Conservation (phyloP, 495 filamentous ascomycete genomes). For the Emericellopsis terricola region DNA sequence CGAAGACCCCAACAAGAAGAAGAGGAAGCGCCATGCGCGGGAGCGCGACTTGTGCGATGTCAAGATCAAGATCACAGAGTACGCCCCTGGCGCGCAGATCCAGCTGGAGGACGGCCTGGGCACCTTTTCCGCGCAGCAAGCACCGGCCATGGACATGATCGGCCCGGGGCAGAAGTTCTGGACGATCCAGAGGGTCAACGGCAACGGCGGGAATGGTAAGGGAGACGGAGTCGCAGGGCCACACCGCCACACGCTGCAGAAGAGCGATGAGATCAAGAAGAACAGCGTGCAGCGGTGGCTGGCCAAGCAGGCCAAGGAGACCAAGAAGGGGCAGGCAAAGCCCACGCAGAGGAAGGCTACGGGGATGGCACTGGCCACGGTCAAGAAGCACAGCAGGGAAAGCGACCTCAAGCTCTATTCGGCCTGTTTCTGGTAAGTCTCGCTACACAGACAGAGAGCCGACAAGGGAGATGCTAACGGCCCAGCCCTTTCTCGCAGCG, state of each 20-base stretch:
- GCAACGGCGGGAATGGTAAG: constrained; percentile 58
- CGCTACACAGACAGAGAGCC: not conserved
- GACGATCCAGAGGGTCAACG: constrained; percentile 62
- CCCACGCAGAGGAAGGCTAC: constrained; percentile 80
- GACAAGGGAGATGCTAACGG: not conserved
- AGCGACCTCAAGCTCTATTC: constrained; percentile 68
- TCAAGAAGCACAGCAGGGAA: constrained; percentile 48
- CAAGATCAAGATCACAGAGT: constrained; percentile 85
- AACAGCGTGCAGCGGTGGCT: constrained; percentile 55
- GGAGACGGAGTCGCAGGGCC: constrained; percentile 42
- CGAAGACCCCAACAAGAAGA: constrained; percentile 75
- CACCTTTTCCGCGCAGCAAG: not conserved
- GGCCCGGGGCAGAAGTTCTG: constrained; percentile 39
- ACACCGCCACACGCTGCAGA: constrained; percentile 60
- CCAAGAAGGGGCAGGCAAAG: constrained; percentile 46
- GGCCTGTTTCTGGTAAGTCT: constrained; percentile 73
- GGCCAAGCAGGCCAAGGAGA: constrained; percentile 47
- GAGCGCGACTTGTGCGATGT: constrained; percentile 74
- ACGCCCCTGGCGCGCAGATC: constrained; percentile 39
- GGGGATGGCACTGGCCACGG: constrained; percentile 59
- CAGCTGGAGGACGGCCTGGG: constrained; percentile 10
- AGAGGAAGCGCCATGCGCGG: constrained; percentile 61
- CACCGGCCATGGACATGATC: constrained; percentile 5
- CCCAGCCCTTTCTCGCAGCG: constrained; percentile 64
- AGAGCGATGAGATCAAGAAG: constrained; percentile 76